Evolutionary conservation across 78 protist species (phyloP).

Genomic region (Cavenderia fasciculata): DNA sequence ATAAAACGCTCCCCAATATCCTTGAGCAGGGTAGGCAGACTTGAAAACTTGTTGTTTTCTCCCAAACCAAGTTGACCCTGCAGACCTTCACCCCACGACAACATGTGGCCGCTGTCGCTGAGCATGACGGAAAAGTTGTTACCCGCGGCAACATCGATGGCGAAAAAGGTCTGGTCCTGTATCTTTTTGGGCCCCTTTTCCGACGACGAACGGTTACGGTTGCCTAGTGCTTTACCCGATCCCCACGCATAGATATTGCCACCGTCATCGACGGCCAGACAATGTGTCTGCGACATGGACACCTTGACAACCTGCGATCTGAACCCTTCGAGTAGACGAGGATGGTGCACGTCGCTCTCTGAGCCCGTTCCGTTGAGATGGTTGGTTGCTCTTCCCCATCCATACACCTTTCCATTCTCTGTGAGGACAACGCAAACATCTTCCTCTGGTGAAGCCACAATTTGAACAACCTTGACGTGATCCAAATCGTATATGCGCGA

Average conservation of each 20-base stretch:
- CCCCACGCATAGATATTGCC: constrained; percentile 33
- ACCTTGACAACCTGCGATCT: neutral
- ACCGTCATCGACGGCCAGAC: neutral
- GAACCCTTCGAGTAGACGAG: constrained; percentile 36
- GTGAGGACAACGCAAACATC: constrained; percentile 19
- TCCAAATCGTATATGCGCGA: constrained; percentile 1
- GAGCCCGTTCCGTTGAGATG: neutral
- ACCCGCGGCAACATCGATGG: constrained; percentile 21
- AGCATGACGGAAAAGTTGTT: constrained; percentile 4
- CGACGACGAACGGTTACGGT: constrained; percentile 7
- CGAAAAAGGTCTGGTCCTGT: constrained; percentile 22
- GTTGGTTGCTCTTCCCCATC: constrained; percentile 1
- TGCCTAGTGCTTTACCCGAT: constrained; percentile 29
- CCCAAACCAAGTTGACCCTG: constrained; percentile 31
- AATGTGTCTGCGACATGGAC: neutral
- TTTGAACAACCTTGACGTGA: neutral
- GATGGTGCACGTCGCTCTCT: neutral
- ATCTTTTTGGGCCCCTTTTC: constrained; percentile 30
- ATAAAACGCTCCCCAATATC: constrained; percentile 3
- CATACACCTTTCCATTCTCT: constrained; percentile 1
- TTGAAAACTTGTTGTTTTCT: constrained; percentile 18
- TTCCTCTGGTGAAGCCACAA: neutral
- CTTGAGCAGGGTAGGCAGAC: constrained; percentile 1
- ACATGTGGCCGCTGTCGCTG: neutral
- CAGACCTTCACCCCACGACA: constrained; percentile 33